Conservation (phyloP, 2,329 filamentous ascomycete genomes). For the Claviceps citrina region DNA sequence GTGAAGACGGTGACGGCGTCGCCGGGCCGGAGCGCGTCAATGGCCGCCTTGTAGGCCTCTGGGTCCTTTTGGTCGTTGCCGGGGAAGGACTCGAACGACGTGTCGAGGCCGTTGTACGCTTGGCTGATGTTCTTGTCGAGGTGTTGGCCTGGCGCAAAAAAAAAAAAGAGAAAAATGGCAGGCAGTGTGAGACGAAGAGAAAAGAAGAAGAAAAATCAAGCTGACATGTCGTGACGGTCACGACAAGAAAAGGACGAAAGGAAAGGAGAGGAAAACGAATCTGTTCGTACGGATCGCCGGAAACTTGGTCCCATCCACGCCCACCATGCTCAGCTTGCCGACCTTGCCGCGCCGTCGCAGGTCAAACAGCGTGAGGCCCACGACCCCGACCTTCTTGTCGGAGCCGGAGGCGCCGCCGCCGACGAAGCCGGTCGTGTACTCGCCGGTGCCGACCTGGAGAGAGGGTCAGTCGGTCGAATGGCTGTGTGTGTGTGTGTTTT, state of each 20-base stretch:
- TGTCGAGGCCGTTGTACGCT: slow-evolving; percentile 79
- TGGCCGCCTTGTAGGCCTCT: slow-evolving; percentile 75
- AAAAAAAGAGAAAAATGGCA: too few species aligned
- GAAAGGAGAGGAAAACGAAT: not conserved
- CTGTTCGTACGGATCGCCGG: slow-evolving; percentile 74
- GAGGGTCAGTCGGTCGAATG: not conserved
- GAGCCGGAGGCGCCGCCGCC: slow-evolving; percentile 68
- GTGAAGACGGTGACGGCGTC: slow-evolving; percentile 95
- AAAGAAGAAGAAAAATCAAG: too few species aligned
- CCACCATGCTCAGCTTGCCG: slow-evolving; percentile 72
- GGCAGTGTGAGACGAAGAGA: too few species aligned
- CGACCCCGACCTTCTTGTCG: slow-evolving; percentile 93
- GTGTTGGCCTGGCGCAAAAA: slow-evolving; percentile 48
- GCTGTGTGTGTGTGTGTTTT: too few species aligned
- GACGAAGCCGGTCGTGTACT: slow-evolving; percentile 94
- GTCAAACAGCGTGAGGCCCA: slow-evolving; percentile 80
- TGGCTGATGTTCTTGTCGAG: slow-evolving; percentile 74
- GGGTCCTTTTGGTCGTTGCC: slow-evolving; percentile 58
- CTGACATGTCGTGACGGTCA: too few species aligned
- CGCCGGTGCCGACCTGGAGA: slow-evolving; percentile 65
- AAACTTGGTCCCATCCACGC: slow-evolving; percentile 77
- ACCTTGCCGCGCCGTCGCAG: slow-evolving; percentile 80
- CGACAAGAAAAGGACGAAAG: not conserved
- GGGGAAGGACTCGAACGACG: slow-evolving; percentile 70
- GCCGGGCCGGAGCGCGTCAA: slow-evolving; percentile 65